These are phyloP conservation scores for Lactifluus subvellereus DNA, from an alignment of 768 basidiomycete genomes.

Conservation along the genomic window DNA sequence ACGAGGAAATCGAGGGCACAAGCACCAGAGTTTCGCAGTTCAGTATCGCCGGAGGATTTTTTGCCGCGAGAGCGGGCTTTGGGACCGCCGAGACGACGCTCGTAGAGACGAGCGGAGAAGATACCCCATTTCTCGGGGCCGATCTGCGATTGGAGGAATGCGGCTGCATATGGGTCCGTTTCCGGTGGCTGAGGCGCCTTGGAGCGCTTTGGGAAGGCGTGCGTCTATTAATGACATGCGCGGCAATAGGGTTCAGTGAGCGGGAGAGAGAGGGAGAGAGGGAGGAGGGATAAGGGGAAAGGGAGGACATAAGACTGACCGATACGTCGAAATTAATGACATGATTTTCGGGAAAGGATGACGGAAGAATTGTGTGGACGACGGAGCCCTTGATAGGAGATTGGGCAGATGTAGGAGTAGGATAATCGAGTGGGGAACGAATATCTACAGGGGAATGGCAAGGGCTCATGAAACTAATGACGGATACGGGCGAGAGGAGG, in stretches of 20 bases:
- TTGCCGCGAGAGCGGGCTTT: constrained; percentile 33
- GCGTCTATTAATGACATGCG: constrained; percentile 20
- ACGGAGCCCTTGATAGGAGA: constrained; percentile 14
- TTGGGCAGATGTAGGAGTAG: constrained; percentile 16
- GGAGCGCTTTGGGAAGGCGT: constrained; percentile 24
- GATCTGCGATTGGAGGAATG: constrained; percentile 41
- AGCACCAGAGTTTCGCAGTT: constrained; percentile 33
- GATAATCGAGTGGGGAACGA: constrained; percentile 22
- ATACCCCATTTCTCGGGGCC: constrained; percentile 41
- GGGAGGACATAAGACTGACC: constrained; percentile 21
- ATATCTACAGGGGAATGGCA: constrained; percentile 24
- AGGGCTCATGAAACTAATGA: constrained; percentile 21
- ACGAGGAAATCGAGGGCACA: constrained; percentile 47
- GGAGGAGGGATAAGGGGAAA: neutral
- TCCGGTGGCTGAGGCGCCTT: constrained; percentile 22
- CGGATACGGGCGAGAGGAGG: constrained; percentile 21
- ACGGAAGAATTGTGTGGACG: constrained; percentile 23
- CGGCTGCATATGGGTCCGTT: constrained; percentile 39
- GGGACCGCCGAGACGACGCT: constrained; percentile 39
- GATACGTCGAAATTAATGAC: constrained; percentile 25
- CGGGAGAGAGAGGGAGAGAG: neutral
- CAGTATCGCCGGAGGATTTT: constrained; percentile 27
- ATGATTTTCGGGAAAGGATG: constrained; percentile 26
- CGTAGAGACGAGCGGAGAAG: constrained; percentile 43
- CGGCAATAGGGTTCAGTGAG: constrained; percentile 16